Evolutionary conservation across 192 early-diverging fungal genomes (phyloP), one percentile per base, ranked within the genome.

Genomic region (Coemansia sp.): DNA sequence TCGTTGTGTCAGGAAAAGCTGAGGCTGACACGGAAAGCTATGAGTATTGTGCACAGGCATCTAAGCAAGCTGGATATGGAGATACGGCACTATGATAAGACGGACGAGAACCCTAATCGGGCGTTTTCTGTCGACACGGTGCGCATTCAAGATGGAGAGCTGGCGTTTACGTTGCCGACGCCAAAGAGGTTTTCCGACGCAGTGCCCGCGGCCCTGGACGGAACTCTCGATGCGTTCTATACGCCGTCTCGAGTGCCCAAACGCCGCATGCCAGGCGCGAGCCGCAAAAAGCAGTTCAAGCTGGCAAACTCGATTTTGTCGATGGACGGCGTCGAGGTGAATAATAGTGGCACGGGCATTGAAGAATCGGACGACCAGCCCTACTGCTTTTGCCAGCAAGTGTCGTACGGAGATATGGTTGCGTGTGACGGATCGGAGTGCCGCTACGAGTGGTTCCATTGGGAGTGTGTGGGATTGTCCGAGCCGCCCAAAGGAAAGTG

Each of bases 381-480:
- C 6, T 85, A 83, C 54, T 85, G 84, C 70, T 73, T 81, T 54
- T 85, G 84, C 38, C 78, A 72, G 62, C 84, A 82, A 55, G 69
- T 81, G 43, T 83, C 82, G 26, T 85, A 72, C 29, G 84, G 84
- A 47, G 79, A 85, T 25, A 85, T 85, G 84, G 76, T 85, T 51
- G 84, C 78, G 4, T 85, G 84, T 41, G 84, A 85, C 29, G 73
- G 70, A 0, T 50, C 59, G 0, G 69, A 82, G 54, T 84, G 83
- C 70, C 50, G 67, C 22, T 57, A 72, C 64, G 84, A 85, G 74
- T 85, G 84, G 84, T 85, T 83, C 72, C 84, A 85, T 59, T 85
- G 82, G 71, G 82, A 77, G 47, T 85, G 84, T 35, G 84, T 85
- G 7, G 84, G 84, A 5, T 65, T 85, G 7, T 66, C 75, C 2